Percentiles rank a stretch among this genome's conserved stretches.
These are phyloP conservation scores for Starmerella stellata DNA, from an alignment of 805 yeast species.

Conservation along the genomic window DNA sequence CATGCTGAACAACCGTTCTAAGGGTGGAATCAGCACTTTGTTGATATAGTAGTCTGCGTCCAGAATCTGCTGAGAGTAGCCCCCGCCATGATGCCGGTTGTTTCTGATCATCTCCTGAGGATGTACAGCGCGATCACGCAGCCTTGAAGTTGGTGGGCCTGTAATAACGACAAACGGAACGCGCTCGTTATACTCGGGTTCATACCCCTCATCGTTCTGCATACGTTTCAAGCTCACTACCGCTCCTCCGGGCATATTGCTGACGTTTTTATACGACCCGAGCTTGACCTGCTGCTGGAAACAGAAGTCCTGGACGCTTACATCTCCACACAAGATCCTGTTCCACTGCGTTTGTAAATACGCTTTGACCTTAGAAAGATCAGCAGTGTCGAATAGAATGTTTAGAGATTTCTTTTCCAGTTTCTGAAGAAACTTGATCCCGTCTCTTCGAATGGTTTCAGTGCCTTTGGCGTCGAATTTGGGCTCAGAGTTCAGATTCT, in stretches of 20 bases:
- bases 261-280: slow-evolving; percentile 52
- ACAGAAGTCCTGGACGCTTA: slow-evolving; percentile 65
- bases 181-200: slow-evolving; percentile 76
- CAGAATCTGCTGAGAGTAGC: slow-evolving; percentile 26
- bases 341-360: slow-evolving; percentile 50
- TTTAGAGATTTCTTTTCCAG: slow-evolving; percentile 55
- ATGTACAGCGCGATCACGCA: slow-evolving; percentile 61
- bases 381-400: slow-evolving; percentile 50
- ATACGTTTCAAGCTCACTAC: slow-evolving; percentile 47
- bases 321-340: slow-evolving; percentile 43
- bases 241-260: slow-evolving; percentile 75
- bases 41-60: slow-evolving; percentile 77
- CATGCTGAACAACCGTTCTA: slow-evolving; percentile 64
- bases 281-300: slow-evolving; percentile 79
- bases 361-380: slow-evolving; percentile 49
- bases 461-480: slow-evolving; percentile 90
- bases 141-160: slow-evolving; percentile 35
- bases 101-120: slow-evolving; percentile 49
- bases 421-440: slow-evolving; percentile 78
- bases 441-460: slow-evolving; percentile 87
- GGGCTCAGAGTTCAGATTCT: slow-evolving; percentile 33
- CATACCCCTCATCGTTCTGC: slow-evolving; percentile 48
- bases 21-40: slow-evolving; percentile 72
- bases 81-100: background rate
- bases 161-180: slow-evolving; percentile 69